phyloP scores from a whole-genome alignment of 164 flowering plant genomes.

The Chimonanthus praecox region DNA sequence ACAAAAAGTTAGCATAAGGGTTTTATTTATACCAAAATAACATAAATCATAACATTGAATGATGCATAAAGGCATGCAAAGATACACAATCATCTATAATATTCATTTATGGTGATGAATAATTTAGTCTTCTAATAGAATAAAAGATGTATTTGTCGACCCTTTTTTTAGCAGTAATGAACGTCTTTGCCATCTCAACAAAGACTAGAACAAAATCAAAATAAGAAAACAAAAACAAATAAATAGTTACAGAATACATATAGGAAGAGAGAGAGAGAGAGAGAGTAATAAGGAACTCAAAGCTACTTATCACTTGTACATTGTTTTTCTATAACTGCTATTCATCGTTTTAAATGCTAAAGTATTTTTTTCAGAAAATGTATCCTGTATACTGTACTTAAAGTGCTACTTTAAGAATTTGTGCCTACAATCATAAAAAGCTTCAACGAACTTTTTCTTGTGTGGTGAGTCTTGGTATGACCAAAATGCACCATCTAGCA shows the following conservation, averaged over 20 bases:
- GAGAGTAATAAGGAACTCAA: neutral
- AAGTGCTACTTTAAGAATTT: too few species aligned
- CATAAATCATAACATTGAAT: too few species aligned
- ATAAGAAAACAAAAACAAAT: neutral
- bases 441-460: neutral
- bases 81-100: neutral
- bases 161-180: neutral
- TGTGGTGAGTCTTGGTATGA: neutral
- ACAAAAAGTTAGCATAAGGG: neutral
- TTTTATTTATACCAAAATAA: neutral
- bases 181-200: neutral
- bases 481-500: neutral
- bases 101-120: too few species aligned
- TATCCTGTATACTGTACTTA: neutral
- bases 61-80: neutral
- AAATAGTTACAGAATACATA: neutral
- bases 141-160: too few species aligned
- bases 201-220: neutral
- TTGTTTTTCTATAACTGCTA: neutral
- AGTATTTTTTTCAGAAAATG: too few species aligned
- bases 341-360: neutral
- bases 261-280: neutral
- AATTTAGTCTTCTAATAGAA: neutral
- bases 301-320: neutral
- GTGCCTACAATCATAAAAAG: neutral